Base-by-base conservation (phyloP, 805 yeast genomes). In the Saturnispora galanensis region DNA sequence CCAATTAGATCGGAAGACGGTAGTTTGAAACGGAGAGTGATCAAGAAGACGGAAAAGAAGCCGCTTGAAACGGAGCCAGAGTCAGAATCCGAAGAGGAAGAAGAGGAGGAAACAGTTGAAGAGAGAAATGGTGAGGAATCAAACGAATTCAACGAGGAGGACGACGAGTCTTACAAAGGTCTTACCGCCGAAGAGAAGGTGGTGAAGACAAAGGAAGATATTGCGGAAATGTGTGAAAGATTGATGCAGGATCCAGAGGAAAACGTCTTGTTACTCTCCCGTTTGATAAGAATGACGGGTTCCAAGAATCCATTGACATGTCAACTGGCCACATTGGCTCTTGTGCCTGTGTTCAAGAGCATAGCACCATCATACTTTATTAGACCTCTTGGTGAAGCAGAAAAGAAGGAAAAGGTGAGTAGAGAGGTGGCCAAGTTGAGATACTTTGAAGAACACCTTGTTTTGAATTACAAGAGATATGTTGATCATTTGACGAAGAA, bases 221-320 rank as follows among this genome's bases (percentile, higher is more conserved):
- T 93, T 35, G 96, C 97, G 0, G 78, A 74, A 15, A 62, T 81
- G 40, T 96, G 95, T 1, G 84, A 85, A 34, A 73, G 74, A 35
- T 64, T 90, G 31, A 78, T 78, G 55, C 95, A 88, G 58, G 85
- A 86, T 47, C 96, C 97, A 6, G 97, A 93, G 60, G 95, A 86
- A 56, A 76, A 89, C 55, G 70, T 82, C 7, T 58, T 74, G 11
- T 68, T 77, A 28, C 66, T 89, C 10, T 71, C 83, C 2, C 76
- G 89, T 57, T 68, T 84, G 41, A 67, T 84, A 43, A 77, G 73
- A 52, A 82, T 84, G 87, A 70, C 85, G 0, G 72, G 68, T 46
- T 81, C 93, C 2, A 74, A 72, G 52, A 79, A 82, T 52, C 68
- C 75, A 45, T 81, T 73, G 55, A 79, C 84, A 2, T 67, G 79